Conservation (phyloP, 1,139 yeast species). For the Petasospora fabianii region DNA sequence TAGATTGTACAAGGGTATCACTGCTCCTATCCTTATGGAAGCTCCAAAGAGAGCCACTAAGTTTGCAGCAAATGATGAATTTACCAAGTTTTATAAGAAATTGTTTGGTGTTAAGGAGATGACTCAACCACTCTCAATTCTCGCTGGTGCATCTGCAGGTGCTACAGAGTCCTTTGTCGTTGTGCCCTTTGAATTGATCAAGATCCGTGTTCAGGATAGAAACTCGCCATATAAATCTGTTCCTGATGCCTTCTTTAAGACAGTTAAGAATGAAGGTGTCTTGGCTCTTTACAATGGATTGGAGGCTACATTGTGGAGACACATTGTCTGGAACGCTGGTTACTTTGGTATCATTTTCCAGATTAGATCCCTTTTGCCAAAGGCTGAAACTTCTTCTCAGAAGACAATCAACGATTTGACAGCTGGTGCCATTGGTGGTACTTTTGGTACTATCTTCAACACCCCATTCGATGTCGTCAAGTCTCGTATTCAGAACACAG, state of each 20-base stretch:
- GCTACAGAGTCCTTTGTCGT: conserved; percentile 95
- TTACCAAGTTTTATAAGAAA: conserved; percentile 81
- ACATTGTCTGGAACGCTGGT: conserved; percentile 95
- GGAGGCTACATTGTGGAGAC: conserved; percentile 98
- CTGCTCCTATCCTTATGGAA: conserved; percentile 97
- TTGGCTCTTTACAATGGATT: conserved; percentile 89
- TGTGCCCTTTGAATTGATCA: conserved; percentile 88
- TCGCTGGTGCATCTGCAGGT: conserved; percentile 98
- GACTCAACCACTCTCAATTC: conserved; percentile 79
- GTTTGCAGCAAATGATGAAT: conserved; percentile 96
- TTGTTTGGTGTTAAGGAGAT: conserved; percentile 65
- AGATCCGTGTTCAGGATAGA: conserved; percentile 87
- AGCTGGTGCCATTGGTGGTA: conserved; percentile 96
- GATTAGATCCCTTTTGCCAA: conserved; percentile 74
- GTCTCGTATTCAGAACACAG: conserved; percentile 91
- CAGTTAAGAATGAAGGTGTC: conserved; percentile 70
- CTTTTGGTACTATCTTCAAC: conserved; percentile 87
- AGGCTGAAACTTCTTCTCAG: conserved; percentile 63
- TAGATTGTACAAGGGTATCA: conserved; percentile 85
- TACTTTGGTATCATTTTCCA: conserved; percentile 94
- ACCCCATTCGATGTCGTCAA: conserved; percentile 98
- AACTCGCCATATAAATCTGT: conserved; percentile 81
- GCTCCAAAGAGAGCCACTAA: conserved; percentile 99
- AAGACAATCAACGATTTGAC: conserved; percentile 82
- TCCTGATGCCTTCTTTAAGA: conserved; percentile 73